Evolutionary conservation across 345 rosid species (phyloP).

Genomic region (Syzygium oleosum): DNA sequence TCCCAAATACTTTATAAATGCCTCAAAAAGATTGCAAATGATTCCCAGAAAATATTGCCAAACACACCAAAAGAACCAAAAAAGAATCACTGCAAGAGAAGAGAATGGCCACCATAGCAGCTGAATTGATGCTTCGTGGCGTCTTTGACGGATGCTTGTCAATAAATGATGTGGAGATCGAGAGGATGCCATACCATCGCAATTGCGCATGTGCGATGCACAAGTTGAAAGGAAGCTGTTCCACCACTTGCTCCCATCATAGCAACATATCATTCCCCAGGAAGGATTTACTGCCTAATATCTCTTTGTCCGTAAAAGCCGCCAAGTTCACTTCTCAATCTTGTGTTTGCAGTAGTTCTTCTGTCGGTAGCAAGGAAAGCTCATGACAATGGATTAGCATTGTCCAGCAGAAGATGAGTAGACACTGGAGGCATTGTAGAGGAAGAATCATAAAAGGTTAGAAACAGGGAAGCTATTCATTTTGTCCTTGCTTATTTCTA

Average conservation of each 20-base stretch:
- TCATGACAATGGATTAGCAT: not conserved
- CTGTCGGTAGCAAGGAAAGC: not conserved
- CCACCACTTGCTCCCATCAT: not conserved
- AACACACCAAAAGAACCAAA: not conserved
- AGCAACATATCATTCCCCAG: not conserved
- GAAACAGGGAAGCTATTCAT: not conserved
- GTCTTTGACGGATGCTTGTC: not conserved
- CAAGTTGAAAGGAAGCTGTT: not conserved
- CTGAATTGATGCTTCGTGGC: not conserved
- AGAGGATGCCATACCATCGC: slow-evolving; percentile 2
- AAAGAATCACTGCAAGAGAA: not conserved
- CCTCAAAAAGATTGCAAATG: not conserved
- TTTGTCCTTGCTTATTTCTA: not conserved
- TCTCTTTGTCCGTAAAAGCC: not conserved
- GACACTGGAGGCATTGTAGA: not conserved
- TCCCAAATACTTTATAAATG: not conserved
- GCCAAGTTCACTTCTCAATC: not conserved
- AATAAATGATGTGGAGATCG: not conserved
- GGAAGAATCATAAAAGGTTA: not conserved
- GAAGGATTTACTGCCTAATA: not conserved
- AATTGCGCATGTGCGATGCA: slow-evolving; percentile 10
- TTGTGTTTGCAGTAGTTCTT: not conserved
- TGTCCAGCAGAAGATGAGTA: not conserved
- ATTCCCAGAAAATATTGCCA: not conserved
- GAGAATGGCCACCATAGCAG: not conserved